Percentiles rank a stretch among this genome's conserved stretches.
phyloP scores from a whole-genome alignment of 148 eudicot genomes.

The Fallopia convolvulus region DNA sequence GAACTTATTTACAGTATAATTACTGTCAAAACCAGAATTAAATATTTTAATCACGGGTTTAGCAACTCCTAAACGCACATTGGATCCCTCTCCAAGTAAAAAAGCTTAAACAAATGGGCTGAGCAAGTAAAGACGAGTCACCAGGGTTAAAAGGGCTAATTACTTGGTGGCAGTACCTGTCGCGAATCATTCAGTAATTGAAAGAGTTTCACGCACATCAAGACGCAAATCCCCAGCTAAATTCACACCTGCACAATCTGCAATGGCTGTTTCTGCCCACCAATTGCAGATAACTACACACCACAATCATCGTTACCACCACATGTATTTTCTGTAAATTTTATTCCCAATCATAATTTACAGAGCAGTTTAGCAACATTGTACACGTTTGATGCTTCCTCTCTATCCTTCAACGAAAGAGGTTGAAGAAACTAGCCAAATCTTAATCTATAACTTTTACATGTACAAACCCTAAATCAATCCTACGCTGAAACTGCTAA shows the following conservation, averaged over 20 bases:
- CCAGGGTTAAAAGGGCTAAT: not conserved
- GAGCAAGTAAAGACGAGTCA: not conserved
- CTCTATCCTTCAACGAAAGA: conserved; percentile 5
- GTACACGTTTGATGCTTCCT: no score
- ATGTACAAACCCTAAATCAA: not conserved
- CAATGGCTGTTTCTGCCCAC: not conserved
- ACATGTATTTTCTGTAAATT: not conserved
- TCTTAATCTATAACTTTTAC: not conserved
- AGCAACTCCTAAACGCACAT: not conserved
- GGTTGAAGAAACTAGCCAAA: conserved; percentile 3
- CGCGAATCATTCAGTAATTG: not conserved
- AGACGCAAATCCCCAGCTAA: conserved; percentile 2
- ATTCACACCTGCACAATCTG: conserved; percentile 4
- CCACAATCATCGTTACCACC: not conserved
- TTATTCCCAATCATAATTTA: not conserved
- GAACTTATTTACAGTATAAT: not conserved
- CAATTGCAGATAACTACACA: not conserved
- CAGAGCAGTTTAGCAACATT: not conserved
- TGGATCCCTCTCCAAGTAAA: not conserved
- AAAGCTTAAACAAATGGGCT: not conserved
- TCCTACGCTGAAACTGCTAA: not conserved
- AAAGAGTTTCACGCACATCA: conserved; percentile 2
- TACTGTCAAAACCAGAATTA: not conserved
- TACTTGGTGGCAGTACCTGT: conserved; percentile 6
- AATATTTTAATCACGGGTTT: not conserved